Evolutionary conservation across 768 basidiomycete species (phyloP).

Genomic region (Pholiota conissans): DNA sequence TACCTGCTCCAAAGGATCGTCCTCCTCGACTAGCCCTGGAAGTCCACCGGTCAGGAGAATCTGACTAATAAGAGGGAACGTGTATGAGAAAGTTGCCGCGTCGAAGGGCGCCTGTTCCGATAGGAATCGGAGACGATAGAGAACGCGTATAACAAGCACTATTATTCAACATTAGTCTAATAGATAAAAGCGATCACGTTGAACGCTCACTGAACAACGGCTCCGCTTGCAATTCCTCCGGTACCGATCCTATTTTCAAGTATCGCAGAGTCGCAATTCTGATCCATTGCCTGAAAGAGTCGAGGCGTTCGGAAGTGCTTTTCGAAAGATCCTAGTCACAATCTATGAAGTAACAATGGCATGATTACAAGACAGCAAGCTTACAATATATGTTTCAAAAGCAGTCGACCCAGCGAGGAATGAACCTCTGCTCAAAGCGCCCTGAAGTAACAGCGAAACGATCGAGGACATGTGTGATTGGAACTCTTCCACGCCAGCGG

Average conservation of each 20-base stretch:
- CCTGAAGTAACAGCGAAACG: slow-evolving; percentile 60
- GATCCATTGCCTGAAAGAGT: slow-evolving; percentile 66
- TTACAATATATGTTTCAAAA: slow-evolving; percentile 79
- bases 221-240: slow-evolving; percentile 73
- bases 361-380: slow-evolving; percentile 23
- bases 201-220: slow-evolving; percentile 53
- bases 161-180: neutral
- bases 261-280: slow-evolving; percentile 84
- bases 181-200: slow-evolving; percentile 4
- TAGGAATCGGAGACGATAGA: slow-evolving; percentile 80
- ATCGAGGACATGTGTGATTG: slow-evolving; percentile 57
- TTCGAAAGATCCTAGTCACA: slow-evolving; percentile 60
- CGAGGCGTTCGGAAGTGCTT: slow-evolving; percentile 75
- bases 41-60: slow-evolving; percentile 74
- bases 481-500: slow-evolving; percentile 49
- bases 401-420: slow-evolving; percentile 61
- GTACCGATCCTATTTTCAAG: slow-evolving; percentile 62
- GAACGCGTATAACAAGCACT: slow-evolving; percentile 82
- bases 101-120: slow-evolving; percentile 85
- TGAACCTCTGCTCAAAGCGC: slow-evolving; percentile 59
- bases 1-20: slow-evolving; percentile 78
- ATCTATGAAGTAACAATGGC: neutral
- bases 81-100: slow-evolving; percentile 81
- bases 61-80: slow-evolving; percentile 70
- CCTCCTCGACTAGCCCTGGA: slow-evolving; percentile 54